These are phyloP conservation scores for Erucastrum elatum DNA, from an alignment of 345 rosid species.

Conservation along the genomic window DNA sequence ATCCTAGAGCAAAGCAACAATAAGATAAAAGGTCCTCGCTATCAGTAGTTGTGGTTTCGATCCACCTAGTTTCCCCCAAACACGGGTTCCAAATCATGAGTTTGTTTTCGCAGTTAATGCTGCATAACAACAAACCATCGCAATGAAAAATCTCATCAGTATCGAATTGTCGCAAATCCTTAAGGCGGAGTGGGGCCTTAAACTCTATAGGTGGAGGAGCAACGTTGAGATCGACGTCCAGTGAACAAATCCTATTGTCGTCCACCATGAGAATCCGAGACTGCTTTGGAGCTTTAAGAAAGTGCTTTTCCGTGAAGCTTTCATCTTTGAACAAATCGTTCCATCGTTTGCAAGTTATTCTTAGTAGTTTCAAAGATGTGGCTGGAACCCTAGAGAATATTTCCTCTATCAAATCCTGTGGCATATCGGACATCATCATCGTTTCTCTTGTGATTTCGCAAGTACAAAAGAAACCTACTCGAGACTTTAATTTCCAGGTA, in stretches of 20 bases:
- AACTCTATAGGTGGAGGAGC: neutral
- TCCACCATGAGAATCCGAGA: neutral
- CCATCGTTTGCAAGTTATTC: neutral
- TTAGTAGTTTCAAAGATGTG: neutral
- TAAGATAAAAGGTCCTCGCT: no score
- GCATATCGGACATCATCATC: neutral
- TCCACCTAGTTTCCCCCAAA: neutral
- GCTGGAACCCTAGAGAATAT: neutral
- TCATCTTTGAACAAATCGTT: neutral
- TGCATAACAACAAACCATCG: neutral
- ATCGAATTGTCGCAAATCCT: neutral
- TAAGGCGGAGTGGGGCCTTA: neutral
- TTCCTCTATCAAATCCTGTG: neutral
- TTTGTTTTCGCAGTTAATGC: neutral
- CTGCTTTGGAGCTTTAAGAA: neutral
- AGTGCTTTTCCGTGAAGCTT: no score
- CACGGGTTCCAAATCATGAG: neutral
- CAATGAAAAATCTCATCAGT: neutral
- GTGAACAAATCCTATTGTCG: neutral
- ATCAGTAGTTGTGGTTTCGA: neutral
- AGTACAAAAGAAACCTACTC: neutral
- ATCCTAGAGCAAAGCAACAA: no score
- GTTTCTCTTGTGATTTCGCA: neutral
- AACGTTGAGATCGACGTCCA: neutral
- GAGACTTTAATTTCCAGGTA: neutral